These are phyloP conservation scores for Metschnikowia drakensbergensis DNA, from an alignment of 805 yeast species.

Conservation along the genomic window DNA sequence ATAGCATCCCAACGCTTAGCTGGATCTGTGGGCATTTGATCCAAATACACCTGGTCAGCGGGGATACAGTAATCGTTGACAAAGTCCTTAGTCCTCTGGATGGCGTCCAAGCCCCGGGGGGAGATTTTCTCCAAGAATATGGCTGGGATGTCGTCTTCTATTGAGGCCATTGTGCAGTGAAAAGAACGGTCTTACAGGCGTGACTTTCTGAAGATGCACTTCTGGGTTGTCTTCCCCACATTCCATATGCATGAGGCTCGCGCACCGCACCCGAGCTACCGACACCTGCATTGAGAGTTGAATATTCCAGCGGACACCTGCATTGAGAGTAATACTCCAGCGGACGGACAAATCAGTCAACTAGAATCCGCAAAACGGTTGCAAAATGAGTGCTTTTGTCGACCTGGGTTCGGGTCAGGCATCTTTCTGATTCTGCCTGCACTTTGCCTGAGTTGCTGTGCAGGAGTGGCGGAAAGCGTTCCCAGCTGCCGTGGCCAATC, in stretches of 20 bases:
- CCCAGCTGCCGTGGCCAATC: too few relatives aligned
- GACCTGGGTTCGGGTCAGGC: too few relatives aligned
- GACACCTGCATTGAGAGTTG: neutral
- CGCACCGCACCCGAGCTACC: constrained; percentile 2
- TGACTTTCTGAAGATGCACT: neutral
- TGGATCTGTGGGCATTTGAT: constrained; percentile 40
- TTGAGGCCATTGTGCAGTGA: constrained; percentile 5
- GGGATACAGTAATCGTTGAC: constrained; percentile 57
- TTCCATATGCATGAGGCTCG: neutral
- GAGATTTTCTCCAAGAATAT: constrained; percentile 34
- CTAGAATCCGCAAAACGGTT: too few relatives aligned
- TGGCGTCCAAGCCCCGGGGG: constrained; percentile 36
- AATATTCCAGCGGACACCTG: neutral
- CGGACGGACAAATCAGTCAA: too few relatives aligned
- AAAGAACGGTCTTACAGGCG: neutral
- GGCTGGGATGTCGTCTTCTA: constrained; percentile 38
- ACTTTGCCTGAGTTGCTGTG: too few relatives aligned
- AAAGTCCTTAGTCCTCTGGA: constrained; percentile 43
- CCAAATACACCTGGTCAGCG: constrained; percentile 44
- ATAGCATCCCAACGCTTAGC: constrained; percentile 43
- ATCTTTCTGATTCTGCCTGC: too few relatives aligned
- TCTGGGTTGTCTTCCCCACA: constrained; percentile 11
- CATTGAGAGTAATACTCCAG: too few relatives aligned
- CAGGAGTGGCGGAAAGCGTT: too few relatives aligned
- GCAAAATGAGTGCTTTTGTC: too few relatives aligned